Evolutionary conservation across 108 stramenopile species (phyloP).

Genomic region (Cyclotella choctawhatcheeana): DNA sequence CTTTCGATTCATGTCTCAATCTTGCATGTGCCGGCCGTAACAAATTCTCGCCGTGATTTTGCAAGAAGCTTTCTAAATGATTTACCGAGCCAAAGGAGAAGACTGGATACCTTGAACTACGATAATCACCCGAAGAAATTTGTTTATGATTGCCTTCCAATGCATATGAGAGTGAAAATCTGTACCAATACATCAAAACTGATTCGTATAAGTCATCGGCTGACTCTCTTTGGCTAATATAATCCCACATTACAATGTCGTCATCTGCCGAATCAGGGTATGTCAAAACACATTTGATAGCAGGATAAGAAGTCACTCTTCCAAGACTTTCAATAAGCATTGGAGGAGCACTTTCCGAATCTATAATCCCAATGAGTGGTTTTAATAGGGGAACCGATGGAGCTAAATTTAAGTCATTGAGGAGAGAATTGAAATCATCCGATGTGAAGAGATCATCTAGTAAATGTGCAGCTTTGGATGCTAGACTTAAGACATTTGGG

Average conservation of each 20-base stretch:
- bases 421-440: neutral
- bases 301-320: conserved; percentile 33
- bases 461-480: conserved; percentile 22
- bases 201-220: conserved; percentile 46
- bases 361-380: conserved; percentile 37
- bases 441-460: conserved; percentile 31
- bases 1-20: conserved; percentile 9
- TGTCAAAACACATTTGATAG: conserved; percentile 42
- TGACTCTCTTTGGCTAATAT: conserved; percentile 39
- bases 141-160: neutral
- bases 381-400: conserved; percentile 17
- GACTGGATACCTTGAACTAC: conserved; percentile 23
- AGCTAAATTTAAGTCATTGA: neutral
- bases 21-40: conserved; percentile 36
- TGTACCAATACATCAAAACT: conserved; percentile 51
- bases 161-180: conserved; percentile 33
- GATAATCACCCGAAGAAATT: too few species aligned
- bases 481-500: conserved; percentile 2
- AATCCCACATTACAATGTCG: conserved; percentile 44
- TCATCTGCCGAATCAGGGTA: conserved; percentile 11
- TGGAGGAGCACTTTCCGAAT: conserved; percentile 5
- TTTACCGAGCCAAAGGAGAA: conserved; percentile 36
- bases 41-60: conserved; percentile 23
- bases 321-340: conserved; percentile 28
- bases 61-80: conserved; percentile 19